Conservation (phyloP, 2,329 filamentous ascomycete species). For the Aspergillus carbonarius region DNA sequence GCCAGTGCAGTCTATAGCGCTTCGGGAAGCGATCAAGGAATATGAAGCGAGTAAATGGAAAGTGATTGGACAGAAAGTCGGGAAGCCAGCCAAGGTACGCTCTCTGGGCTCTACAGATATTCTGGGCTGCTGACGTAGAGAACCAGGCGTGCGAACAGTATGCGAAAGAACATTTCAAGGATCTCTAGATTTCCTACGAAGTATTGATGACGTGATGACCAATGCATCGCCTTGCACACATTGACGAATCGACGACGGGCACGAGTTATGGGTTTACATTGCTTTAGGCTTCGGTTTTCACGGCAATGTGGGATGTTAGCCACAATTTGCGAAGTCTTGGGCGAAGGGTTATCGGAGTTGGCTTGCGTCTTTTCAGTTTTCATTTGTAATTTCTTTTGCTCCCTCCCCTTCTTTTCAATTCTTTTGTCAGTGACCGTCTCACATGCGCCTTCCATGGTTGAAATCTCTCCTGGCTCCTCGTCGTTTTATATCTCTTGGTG, state of each 20-base stretch:
- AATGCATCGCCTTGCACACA: slow-evolving; percentile 20
- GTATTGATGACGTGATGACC: slow-evolving; percentile 36
- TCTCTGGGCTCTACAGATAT: slow-evolving; percentile 13
- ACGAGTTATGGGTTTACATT: slow-evolving; percentile 20
- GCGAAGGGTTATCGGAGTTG: slow-evolving; percentile 12
- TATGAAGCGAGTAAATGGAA: slow-evolving; percentile 99
- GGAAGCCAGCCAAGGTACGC: slow-evolving; percentile 88
- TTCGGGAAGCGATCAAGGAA: slow-evolving; percentile 94
- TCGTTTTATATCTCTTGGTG: neutral
- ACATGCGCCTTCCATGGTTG: neutral
- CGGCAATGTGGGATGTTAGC: slow-evolving; percentile 1
- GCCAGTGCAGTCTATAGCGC: slow-evolving; percentile 41
- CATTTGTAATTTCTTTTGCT: slow-evolving; percentile 2
- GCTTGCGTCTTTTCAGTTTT: slow-evolving; percentile 1
- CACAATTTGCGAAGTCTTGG: slow-evolving; percentile 10
- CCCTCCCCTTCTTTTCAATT: neutral
- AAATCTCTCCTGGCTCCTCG: neutral
- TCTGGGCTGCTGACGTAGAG: slow-evolving; percentile 18
- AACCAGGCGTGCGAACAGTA: slow-evolving; percentile 81
- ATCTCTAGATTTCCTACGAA: slow-evolving; percentile 33
- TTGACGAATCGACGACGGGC: slow-evolving; percentile 9
- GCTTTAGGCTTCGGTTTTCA: slow-evolving; percentile 14
- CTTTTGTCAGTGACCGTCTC: neutral
- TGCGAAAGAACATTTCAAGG: slow-evolving; percentile 85
- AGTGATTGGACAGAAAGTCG: slow-evolving; percentile 91